Conservation (phyloP, 371 early-diverging fungal species). For the Umbelopsis sp. region DNA sequence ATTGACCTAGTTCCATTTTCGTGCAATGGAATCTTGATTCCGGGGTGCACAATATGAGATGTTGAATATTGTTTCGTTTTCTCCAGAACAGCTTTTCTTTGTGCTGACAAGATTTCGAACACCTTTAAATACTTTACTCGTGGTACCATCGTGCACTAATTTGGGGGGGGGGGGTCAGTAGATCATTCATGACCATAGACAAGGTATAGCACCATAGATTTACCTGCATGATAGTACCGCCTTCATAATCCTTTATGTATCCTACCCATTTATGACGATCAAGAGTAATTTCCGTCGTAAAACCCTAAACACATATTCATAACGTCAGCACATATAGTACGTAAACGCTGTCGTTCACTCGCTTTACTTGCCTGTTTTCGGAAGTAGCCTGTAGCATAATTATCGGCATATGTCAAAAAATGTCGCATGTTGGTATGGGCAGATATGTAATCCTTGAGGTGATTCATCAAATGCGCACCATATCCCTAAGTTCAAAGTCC, state of each 20-base stretch:
- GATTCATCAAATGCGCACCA: slow-evolving; percentile 93
- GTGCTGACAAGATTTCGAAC: slow-evolving; percentile 64
- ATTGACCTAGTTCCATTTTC: slow-evolving; percentile 51
- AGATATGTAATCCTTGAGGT: slow-evolving; percentile 90
- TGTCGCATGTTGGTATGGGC: slow-evolving; percentile 72
- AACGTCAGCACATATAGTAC: not conserved
- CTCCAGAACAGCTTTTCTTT: slow-evolving; percentile 78
- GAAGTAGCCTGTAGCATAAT: slow-evolving; percentile 99
- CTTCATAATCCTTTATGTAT: slow-evolving; percentile 99
- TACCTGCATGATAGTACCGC: slow-evolving; percentile 98
- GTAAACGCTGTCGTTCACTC: not conserved
- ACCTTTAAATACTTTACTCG: slow-evolving; percentile 61
- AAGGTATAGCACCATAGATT: not conserved
- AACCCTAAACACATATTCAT: slow-evolving; percentile 67
- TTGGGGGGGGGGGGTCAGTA: too few relatives aligned
- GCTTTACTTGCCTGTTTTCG: slow-evolving; percentile 88
- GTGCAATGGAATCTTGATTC: slow-evolving; percentile 68
- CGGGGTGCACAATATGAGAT: slow-evolving; percentile 81
- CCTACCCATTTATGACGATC: slow-evolving; percentile 96
- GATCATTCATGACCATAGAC: too few relatives aligned
- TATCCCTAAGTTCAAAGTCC: slow-evolving; percentile 72
- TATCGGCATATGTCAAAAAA: slow-evolving; percentile 99
- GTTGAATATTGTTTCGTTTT: slow-evolving; percentile 77
- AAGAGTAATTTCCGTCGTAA: slow-evolving; percentile 94
- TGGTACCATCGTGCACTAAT: slow-evolving; percentile 62